Evolutionary conservation across 345 rosid genomes (phyloP).

Genomic region (Lumnitzera littorea): DNA sequence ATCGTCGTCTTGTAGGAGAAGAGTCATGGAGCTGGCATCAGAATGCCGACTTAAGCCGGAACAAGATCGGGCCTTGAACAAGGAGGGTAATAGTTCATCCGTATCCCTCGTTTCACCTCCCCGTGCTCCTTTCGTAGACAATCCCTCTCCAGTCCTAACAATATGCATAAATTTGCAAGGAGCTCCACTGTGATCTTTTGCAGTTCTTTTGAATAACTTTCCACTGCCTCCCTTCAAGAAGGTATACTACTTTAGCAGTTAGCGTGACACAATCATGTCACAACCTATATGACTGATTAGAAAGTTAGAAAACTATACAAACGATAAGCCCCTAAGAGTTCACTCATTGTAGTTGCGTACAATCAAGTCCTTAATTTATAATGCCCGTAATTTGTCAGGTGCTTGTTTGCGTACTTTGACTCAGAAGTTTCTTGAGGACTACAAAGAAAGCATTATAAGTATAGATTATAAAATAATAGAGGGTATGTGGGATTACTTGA

Average conservation of each 20-base stretch:
- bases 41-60: conserved; percentile 19
- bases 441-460: too few species aligned
- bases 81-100: conserved; percentile 25
- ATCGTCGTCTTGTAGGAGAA: conserved; percentile 24
- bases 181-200: conserved; percentile 1
- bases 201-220: conserved; percentile 10
- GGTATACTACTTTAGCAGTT: too few species aligned
- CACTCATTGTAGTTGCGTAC: too few species aligned
- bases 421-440: too few species aligned
- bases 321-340: too few species aligned
- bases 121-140: conserved; percentile 6
- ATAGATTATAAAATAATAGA: not conserved
- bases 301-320: too few species aligned
- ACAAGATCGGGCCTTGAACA: conserved; percentile 18
- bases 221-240: conserved; percentile 12
- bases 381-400: too few species aligned
- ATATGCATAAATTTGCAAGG: conserved; percentile 7
- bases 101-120: conserved; percentile 15
- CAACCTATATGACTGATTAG: too few species aligned
- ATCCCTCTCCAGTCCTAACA: conserved; percentile 15
- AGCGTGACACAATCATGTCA: too few species aligned
- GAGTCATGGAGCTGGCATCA: conserved; percentile 14
- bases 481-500: conserved; percentile 6
- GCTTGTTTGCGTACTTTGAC: too few species aligned
- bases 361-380: too few species aligned